Base-by-base conservation (phyloP, 306 rosid species). In the Cicer yamashitae region DNA sequence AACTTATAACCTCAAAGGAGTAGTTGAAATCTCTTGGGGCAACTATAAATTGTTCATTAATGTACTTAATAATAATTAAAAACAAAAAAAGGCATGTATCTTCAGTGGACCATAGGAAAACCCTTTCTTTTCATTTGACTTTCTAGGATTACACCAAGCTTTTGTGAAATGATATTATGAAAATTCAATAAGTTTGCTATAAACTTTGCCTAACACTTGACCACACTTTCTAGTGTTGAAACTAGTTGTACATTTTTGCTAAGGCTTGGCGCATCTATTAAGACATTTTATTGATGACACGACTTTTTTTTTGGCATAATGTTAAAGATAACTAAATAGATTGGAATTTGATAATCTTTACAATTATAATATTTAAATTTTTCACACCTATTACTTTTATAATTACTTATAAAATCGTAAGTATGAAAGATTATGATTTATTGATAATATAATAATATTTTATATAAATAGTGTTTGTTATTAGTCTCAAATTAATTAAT, bases 151-250 rank as follows among this genome's bases (percentile, higher is more conserved):
- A 54, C 20, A 54, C 60, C 37, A 8, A 54, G 6, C 37, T 54
- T 54, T 18, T 54, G 7, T 20, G 11, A 44, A 8, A 25, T 22
- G 5, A 20, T 25, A 59, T 60, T 38, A 2, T 37, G 22, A 61
- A 13, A 61, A 25, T 37, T 61, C 46, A 61, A 8, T n/a, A 13
- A 61, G 6, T 10, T 10, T 60, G 67, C 1, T 12, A 37, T 60
- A 8, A 45, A 7, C 45, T 34, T 61, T 61, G 13, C 67, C 44
- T 12, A 60, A 60, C 67, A 34, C 45, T 60, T 60, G 66, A 60
- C 67, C 20, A 37, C 20, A 61, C 11, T 37, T 37, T 59, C 43
- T 10, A 34, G 22, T 34, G 3, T 60, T 13, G 43, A 59, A 11
- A 59, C 65, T 59, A 54, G 61, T 54, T 54, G 34, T 54, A 18